Evolutionary conservation across 2,329 filamentous ascomycete genomes (phyloP).

Genomic region (Lecanosticta acicola): DNA sequence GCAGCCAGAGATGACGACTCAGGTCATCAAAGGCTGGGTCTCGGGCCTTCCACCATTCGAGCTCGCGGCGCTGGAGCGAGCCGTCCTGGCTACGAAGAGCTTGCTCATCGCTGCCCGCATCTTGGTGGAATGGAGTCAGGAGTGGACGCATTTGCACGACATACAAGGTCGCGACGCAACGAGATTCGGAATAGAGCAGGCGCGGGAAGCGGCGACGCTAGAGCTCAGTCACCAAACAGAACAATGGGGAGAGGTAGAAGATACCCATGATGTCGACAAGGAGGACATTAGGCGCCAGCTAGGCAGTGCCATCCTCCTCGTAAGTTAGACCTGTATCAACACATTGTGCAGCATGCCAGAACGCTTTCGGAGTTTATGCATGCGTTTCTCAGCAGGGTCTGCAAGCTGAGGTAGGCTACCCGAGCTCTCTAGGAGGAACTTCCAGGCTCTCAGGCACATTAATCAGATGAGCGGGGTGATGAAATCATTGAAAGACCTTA

Average conservation of each 20-base stretch:
- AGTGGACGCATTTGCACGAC: constrained; percentile 51
- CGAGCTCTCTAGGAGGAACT: no score
- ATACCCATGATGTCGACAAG: constrained; percentile 93
- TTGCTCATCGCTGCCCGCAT: constrained; percentile 70
- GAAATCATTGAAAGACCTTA: no score
- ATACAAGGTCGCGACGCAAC: constrained; percentile 31
- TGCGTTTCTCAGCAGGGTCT: no score
- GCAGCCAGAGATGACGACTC: constrained; percentile 69
- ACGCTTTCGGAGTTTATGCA: no score
- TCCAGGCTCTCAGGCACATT: no score
- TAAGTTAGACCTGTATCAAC: constrained; percentile 36
- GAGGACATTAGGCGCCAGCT: constrained; percentile 85
- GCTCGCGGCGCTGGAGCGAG: constrained; percentile 79
- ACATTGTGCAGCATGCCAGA: background rate
- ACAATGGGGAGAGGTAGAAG: constrained; percentile 94
- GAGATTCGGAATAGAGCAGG: constrained; percentile 75
- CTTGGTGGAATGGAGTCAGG: constrained; percentile 81
- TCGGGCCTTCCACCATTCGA: constrained; percentile 67
- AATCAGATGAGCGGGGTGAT: no score
- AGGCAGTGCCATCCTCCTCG: constrained; percentile 77
- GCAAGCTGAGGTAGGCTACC: no score
- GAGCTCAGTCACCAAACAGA: constrained; percentile 88
- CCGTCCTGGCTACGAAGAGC: constrained; percentile 79
- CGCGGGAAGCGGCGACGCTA: constrained; percentile 67
- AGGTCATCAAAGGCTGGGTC: constrained; percentile 75